Evolutionary conservation across 2,329 filamentous ascomycete genomes (phyloP), one percentile per base, ranked within the genome.

Genomic region (Aureobasidium sp.): DNA sequence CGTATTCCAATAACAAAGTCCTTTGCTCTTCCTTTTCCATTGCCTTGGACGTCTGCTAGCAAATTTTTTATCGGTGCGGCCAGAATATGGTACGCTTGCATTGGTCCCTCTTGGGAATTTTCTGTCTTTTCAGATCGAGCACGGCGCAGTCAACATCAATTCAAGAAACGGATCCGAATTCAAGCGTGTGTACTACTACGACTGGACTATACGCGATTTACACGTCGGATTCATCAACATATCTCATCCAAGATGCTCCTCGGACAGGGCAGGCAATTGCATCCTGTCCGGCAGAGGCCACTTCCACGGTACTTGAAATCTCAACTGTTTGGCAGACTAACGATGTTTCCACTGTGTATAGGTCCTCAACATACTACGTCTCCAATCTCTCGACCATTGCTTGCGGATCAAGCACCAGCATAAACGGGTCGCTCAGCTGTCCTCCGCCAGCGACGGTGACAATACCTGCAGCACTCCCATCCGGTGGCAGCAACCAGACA

Each of bases 301-400:
- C 56, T 38, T 60, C 56, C 13, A 61, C 58, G 58, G 58, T 61
- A 42, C 42, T 61, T 50, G 27, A 61, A 31, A n/a, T 40, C 23
- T 61, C 58, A 40, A 61, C 58, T 42, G 23, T 50, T 51, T 61
- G 58, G 58, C 58, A 51, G 23, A 61, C 58, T 61, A 61, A 60
- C 56, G 31, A 42, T 51, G 36, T 63, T 38, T 63, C 60, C 25
- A 63, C 60, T 45, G 60, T 63, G 47, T 63, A 63, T 29, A 63
- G 60, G 13, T 53, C 60, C 48, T 63, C 60, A 2, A 63, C 60
- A 63, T 63, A 53, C 27, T 63, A 63, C n/a, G 43, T 63, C 25
- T 63, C 60, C 10, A 45, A 63, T 20, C 48, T 53, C 13, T 63
- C 60, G 20, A 63, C 60, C 18, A 36, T 63, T 25, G 60, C 60